Percentiles rank a stretch among this genome's conserved stretches.
Conservation (phyloP, 2,329 filamentous ascomycete genomes). For the Dichotomopilus funicola region DNA sequence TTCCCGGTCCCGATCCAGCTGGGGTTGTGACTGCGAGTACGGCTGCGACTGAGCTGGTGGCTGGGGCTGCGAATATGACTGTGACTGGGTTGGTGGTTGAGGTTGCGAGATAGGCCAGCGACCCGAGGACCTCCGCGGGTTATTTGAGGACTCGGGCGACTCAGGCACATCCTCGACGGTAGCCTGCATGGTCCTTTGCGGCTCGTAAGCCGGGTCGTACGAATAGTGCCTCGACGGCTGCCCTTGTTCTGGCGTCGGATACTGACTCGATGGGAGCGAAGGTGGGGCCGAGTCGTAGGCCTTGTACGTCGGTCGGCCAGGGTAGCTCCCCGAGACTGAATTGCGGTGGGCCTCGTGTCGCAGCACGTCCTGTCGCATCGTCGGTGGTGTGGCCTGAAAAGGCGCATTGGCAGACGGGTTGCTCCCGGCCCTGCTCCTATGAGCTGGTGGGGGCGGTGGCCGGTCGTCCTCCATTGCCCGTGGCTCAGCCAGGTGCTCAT, state of each 20-base stretch:
- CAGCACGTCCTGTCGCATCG: constrained; percentile 54
- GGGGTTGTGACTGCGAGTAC: constrained; percentile 14
- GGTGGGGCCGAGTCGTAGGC: constrained; percentile 43
- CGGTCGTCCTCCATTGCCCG: constrained; percentile 35
- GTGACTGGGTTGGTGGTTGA: background rate
- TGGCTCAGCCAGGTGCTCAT: constrained; percentile 27
- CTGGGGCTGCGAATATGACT: constrained; percentile 7
- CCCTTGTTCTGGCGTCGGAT: constrained; percentile 31
- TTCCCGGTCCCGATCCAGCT: constrained; percentile 27
- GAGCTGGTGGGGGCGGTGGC: constrained; percentile 52
- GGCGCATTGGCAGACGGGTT: constrained; percentile 36
- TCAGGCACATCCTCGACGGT: constrained; percentile 60
- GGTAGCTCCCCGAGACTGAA: constrained; percentile 41
- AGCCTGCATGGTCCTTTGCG: constrained; percentile 50
- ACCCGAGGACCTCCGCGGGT: constrained; percentile 24
- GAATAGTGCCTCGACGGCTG: constrained; percentile 42
- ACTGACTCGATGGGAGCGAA: constrained; percentile 26
- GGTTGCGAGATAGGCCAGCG: constrained; percentile 17
- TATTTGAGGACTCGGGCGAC: constrained; percentile 33
- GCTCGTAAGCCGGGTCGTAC: constrained; percentile 44
- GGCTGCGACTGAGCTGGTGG: constrained; percentile 8
- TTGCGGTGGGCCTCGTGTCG: constrained; percentile 51
- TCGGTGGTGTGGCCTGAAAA: constrained; percentile 35
- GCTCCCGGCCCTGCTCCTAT: constrained; percentile 43
- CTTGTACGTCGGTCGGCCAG: constrained; percentile 48